Evolutionary conservation across 2,329 filamentous ascomycete genomes (phyloP), one percentile per base, ranked within the genome.

Genomic region (Neobulgaria alba): DNA sequence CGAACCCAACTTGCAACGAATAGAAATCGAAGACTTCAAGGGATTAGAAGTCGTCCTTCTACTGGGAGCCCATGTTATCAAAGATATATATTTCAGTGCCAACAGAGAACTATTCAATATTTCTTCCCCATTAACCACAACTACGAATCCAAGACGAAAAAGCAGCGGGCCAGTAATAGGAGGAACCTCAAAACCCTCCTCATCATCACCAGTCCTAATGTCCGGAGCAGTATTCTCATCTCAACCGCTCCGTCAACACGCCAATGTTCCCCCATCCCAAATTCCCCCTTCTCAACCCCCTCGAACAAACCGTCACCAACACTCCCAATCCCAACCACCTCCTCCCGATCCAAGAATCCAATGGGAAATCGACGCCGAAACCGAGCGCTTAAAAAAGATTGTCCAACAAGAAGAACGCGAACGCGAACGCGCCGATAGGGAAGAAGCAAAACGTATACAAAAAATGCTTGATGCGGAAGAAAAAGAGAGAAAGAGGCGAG

Each of bases 21-120:
- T 96, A 9, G 89, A 96, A 32, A 79, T 96, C 47, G 88, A 98
- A 61, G 92, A 98, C 62, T 79, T 83, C 42, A 96, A 95, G 61
- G 92, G 92, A 0, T 67, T 96, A 3, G 92, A 98, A 59, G 75
- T 96, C 1, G 80, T 89, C 1, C 63, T 96, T 14, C 59, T 82
- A 15, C 61, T 83, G 15, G 69, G 74, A 19, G 74, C 77, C 1
- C 73, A 79, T 51, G 73, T 79, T 21, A 79, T 84, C 43, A 71
- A 75, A 32, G 79, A 84, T 51, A 65, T 84, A 30, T 82, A 75
- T 53, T 67, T 82, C 19, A 68, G 72, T 43, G 73, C 79, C 3
- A 74, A 79, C 41, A 73, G 75, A 14, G 85, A 94, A 52, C 70
- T 79, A 3, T 96, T 95, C 66, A 92, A 95, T 59, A 71, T 88